Evolutionary conservation across 176 grass and related monocot genomes (phyloP), one percentile per base, ranked within the genome.

Genomic region (Pharus latifolius): DNA sequence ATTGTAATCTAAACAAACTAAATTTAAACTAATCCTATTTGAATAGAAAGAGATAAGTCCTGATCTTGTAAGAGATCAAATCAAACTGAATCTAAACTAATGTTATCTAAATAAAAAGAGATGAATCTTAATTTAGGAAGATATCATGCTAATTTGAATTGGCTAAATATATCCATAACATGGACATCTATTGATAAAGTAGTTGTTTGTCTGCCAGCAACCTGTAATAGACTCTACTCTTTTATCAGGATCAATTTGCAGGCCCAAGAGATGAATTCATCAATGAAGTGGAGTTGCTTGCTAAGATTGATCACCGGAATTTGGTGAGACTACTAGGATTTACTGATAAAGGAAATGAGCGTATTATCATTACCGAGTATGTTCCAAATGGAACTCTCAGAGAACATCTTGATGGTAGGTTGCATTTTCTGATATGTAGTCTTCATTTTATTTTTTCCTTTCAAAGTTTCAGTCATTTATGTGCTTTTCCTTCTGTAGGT

Each of bases 221-320:
- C 23, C 11, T 45, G 43, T 70, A 76, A 86, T 55, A 67, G 30
- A 33, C 17, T 64, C 3, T 72, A 20, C 22, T 58, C 44, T 60
- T 53, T 77, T 72, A 16, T 59, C 73, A 99, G 96, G 96, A 99
- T 59, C 82, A 91, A 56, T 86, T 95, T 84, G 62, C 87, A 57
- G 85, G 83, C 63, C 76, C 87, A 16, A 83, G 73, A 64, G 96
- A 95, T 48, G 96, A 99, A 58, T 99, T 99, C 72, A 91, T 26
- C 67, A 99, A 99, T 69, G 96, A 99, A 85, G 90, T 91, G 44
- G 90, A 99, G 10, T 58, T 99, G 82, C 96, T 99, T 69, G 63
- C 96, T 43, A 94, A 99, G 78, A 91, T 99, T 81, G 96, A 99
- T 64, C 96, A 99, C 37, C 83, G 87, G n/a, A 99, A 85, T 73